Evolutionary conservation across 1,139 yeast species (phyloP), one percentile per base, ranked within the genome.

Genomic region (Debaryomycetaceae sp.): DNA sequence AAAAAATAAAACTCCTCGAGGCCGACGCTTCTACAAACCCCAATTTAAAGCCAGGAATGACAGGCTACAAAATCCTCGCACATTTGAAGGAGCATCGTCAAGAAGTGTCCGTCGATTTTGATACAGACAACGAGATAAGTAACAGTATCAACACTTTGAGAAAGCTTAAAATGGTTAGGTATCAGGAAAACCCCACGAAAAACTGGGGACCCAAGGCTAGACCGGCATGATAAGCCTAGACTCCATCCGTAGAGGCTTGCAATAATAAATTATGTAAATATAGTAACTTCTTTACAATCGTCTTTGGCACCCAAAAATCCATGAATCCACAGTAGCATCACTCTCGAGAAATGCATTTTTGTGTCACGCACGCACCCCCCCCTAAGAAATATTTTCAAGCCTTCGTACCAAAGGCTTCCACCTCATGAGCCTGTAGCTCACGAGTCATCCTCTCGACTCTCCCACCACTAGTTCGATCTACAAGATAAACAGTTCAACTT

Each of bases 131-230:
- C 47, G 80, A 75, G 29, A 75, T 76, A 33, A 75, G 83, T 50
- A 73, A 67, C 29, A 72, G 68, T 44, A 62, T 85, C 39, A 80
- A 80, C 47, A 70, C 65, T 41, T 68, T 87, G 43, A 74, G 96
- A 51, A 83, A 79, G 49, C 71, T 87, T 45, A 88, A 88, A 63
- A 78, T 91, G 58, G 88, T 88, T 14, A 74, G 96, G 50, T 91
- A 75, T 62, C 98, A 89, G 60, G 89, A 83, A 55, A 91, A 91
- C 58, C 98, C 98, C 9, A 78, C 87, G 2, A 87, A 85, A 61
- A 83, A 87, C 58, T 92, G 98, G 98, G 98, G 98, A 0, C 98
- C 97, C 30, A 87, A 86, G 65, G 80, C 95, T 4, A 79, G 83
- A 53, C 92, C 92, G 29, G 47, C 47, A 7, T n/a, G n/a, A n/a